Conservation (phyloP, 202 grass and related monocot species). For the Eragrostis tef region DNA sequence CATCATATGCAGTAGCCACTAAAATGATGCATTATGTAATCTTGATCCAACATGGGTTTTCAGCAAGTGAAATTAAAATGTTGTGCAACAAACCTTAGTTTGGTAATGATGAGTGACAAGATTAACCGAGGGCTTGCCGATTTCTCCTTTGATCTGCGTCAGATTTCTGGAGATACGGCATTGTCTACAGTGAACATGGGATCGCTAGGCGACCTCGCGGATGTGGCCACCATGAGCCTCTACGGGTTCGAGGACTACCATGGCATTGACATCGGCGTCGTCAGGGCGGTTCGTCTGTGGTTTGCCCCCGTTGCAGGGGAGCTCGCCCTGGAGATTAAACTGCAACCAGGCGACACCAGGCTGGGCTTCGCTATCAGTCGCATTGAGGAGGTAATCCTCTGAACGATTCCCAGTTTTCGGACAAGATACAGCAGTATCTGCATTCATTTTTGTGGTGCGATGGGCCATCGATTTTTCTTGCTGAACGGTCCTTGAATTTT, state of each 20-base stretch:
- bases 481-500: background rate
- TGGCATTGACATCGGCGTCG: slow-evolving; percentile 63
- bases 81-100: no score
- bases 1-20: no score
- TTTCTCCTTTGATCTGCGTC: background rate
- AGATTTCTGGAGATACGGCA: slow-evolving; percentile 65
- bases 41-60: no score
- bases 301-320: slow-evolving; percentile 59
- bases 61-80: no score
- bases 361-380: slow-evolving; percentile 73
- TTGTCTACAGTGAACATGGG: slow-evolving; percentile 67
- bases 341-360: slow-evolving; percentile 57
- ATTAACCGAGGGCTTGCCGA: background rate
- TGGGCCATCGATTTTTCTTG: background rate
- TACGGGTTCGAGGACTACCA: slow-evolving; percentile 76
- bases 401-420: background rate
- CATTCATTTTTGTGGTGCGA: background rate
- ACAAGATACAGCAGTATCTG: no score
- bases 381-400: slow-evolving; percentile 43
- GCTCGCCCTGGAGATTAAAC: slow-evolving; percentile 61
- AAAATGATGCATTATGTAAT: no score
- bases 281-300: slow-evolving; percentile 60
- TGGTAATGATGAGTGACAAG: no score
- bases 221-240: slow-evolving; percentile 63
- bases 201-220: slow-evolving; percentile 55